Conservation (phyloP, 2,329 filamentous ascomycete genomes). For the Hansfordia pulvinata region DNA sequence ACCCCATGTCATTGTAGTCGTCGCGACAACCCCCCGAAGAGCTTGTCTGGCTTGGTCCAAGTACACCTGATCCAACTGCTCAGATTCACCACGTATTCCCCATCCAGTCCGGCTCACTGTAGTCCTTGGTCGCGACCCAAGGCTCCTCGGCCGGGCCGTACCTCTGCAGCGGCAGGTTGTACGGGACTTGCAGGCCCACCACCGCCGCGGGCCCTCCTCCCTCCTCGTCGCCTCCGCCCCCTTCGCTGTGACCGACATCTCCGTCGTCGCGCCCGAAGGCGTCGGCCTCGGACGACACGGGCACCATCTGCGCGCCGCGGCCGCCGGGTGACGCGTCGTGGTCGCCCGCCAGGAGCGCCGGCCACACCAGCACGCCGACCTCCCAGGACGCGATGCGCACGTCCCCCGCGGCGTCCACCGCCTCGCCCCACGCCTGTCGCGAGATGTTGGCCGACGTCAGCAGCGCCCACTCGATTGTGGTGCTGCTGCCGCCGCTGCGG, state of each 20-base stretch:
- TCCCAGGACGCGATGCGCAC: constrained; percentile 71
- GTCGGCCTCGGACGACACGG: constrained; percentile 54
- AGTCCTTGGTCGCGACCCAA: constrained; percentile 56
- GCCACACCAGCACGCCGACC: constrained; percentile 74
- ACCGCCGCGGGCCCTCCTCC: constrained; percentile 23
- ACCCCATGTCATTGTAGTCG: too few species aligned
- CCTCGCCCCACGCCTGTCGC: constrained; percentile 77
- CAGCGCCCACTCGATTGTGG: constrained; percentile 66
- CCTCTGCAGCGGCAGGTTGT: constrained; percentile 57
- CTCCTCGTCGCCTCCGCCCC: too few species aligned
- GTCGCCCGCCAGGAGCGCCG: constrained; percentile 35
- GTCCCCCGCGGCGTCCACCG: constrained; percentile 39
- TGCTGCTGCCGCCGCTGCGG: constrained; percentile 10
- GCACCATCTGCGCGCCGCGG: constrained; percentile 44
- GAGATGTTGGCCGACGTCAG: constrained; percentile 86
- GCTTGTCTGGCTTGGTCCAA: too few species aligned
- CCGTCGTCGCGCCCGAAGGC: constrained; percentile 22
- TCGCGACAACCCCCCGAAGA: too few species aligned
- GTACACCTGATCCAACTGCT: too few species aligned
- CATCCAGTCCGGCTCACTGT: constrained; percentile 49
- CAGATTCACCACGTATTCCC: constrained; percentile 32
- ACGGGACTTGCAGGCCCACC: constrained; percentile 70
- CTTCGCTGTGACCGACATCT: constrained; percentile 8
- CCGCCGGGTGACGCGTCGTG: constrained; percentile 21
- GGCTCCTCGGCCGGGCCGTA: constrained; percentile 54